Evolutionary conservation across 257 asterid species (phyloP), one percentile per base, ranked within the genome.

Genomic region (Linderniella brevidens): DNA sequence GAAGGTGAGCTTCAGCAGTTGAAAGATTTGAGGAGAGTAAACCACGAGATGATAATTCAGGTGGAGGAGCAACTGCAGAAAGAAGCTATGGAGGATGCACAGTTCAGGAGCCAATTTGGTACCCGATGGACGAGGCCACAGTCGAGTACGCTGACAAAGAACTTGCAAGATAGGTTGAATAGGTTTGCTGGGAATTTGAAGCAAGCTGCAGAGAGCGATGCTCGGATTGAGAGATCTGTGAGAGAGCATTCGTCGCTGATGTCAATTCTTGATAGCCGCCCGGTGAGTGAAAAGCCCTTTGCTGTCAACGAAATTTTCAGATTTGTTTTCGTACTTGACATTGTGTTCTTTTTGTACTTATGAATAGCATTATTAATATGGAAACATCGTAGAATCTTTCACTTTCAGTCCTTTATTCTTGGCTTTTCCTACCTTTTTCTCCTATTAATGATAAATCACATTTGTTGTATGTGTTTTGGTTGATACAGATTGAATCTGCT

Each of bases 171-270:
- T 62, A 76, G 94, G 62, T 66, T 90, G 48, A 79, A 85, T 63
- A 85, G 79, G 71, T 85, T 85, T 71, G 96, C 96, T 37, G 92
- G 56, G 43, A 85, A 90, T 69, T 55, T 85, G 78, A 90, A 90
- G 79, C 94, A 85, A 73, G 96, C 98, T 43, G 77, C 79, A 50
- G 98, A 90, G 57, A 85, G 96, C 46, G 98, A 90, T 79, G 77
- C 77, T 54, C 83, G 93, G 41, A 90, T 90, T 60, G 98, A 90
- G 68, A 87, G 93, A 68, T 90, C 96, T 55, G 78, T 85, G 54
- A 81, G 93, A 64, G 98, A 88, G 57, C 70, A 78, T 66, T 68
- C 85, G 29, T 75, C 80, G 39, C 94, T 88, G 53, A 57, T 81
- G 86, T 82, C 96, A 5, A 85, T 88, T 64, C 96, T 88, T 48